Conservation (phyloP, 371 early-diverging fungal species). For the Blastocladiella emersonii region DNA sequence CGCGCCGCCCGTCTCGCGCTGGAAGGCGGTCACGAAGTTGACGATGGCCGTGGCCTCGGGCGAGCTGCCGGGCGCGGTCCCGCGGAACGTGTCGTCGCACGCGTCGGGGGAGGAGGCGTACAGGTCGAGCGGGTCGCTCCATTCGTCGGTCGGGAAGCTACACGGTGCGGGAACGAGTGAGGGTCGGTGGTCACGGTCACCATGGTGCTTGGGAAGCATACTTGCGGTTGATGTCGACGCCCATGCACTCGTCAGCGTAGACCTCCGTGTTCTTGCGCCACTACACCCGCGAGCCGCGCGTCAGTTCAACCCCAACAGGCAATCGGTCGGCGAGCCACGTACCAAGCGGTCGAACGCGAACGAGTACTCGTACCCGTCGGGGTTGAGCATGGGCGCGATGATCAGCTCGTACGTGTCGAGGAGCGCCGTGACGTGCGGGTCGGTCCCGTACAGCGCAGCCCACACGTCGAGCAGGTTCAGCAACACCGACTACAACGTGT, state of each 20-base stretch:
- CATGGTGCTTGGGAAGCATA: constrained; percentile 24
- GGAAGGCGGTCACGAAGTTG: constrained; percentile 24
- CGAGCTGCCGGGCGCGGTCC: constrained; percentile 20
- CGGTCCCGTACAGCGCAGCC: not conserved
- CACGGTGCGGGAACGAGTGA: too few species aligned
- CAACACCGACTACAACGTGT: not conserved
- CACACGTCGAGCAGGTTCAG: not conserved
- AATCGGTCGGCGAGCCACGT: constrained; percentile 8
- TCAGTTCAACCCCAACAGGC: too few species aligned
- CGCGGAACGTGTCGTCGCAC: constrained; percentile 27
- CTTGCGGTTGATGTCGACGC: constrained; percentile 19
- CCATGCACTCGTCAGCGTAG: constrained; percentile 20
- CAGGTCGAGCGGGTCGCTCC: constrained; percentile 35
- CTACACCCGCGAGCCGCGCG: too few species aligned
- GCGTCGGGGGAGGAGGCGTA: constrained; percentile 25
- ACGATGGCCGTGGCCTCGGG: constrained; percentile 27
- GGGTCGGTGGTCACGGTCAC: too few species aligned
- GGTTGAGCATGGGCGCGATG: constrained; percentile 18
- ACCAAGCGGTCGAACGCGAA: constrained; percentile 6
- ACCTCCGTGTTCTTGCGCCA: constrained; percentile 40
- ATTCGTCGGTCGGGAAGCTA: constrained; percentile 15
- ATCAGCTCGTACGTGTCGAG: constrained; percentile 6
- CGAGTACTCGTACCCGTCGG: constrained; percentile 32
- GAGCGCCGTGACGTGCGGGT: constrained; percentile 1
- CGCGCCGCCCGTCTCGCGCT: constrained; percentile 17